Evolutionary conservation across 192 early-diverging fungal genomes (phyloP), one percentile per base, ranked within the genome.

Genomic region (Umbelopsis sp.): DNA sequence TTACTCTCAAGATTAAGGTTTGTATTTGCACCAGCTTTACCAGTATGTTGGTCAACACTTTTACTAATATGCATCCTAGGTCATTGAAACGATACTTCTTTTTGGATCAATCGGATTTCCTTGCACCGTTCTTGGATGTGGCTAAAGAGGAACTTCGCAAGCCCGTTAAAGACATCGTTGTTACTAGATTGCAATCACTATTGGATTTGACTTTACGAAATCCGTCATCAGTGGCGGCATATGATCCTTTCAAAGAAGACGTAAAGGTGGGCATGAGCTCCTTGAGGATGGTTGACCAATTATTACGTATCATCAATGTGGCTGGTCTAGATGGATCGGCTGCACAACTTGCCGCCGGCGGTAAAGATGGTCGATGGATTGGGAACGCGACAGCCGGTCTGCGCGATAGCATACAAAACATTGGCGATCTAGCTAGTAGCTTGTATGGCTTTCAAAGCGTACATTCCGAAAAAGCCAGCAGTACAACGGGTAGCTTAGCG

Each of bases 11-110:
- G 94, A 91, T 81, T 90, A 78, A 21, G 73, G 0, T 37, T 37
- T 61, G 27, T 30, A 51, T 46, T 30, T 55, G 23, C 15, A 44
- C 15, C 45, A 6, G 27, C 3, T 35, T 13, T 49, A 41, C 48
- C 10, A n/a, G 23, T 25, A 68, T 65, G 23, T 51, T 13, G 23
- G 46, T 65, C 10, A 20, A 18, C 21, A 46, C 18, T 1, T 30
- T 30, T 25, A 10, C 12, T 37, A 44, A 30, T n/a, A n/a, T 58
- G 23, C 35, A 2, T 13, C 15, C 8, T 71, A 94, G 91, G 55
- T 97, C 95, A 4, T 78, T 98, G 23, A 99, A 99, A 80, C 91
- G 89, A 46, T 97, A 94, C 77, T 92, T 97, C 53, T 83, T 99
- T 66, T 84, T 98, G 68, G 94, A 97, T 74, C 93, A 93, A 74